These are phyloP conservation scores for Naegleria fowleri DNA, from an alignment of 208 protist species.

Conservation along the genomic window DNA sequence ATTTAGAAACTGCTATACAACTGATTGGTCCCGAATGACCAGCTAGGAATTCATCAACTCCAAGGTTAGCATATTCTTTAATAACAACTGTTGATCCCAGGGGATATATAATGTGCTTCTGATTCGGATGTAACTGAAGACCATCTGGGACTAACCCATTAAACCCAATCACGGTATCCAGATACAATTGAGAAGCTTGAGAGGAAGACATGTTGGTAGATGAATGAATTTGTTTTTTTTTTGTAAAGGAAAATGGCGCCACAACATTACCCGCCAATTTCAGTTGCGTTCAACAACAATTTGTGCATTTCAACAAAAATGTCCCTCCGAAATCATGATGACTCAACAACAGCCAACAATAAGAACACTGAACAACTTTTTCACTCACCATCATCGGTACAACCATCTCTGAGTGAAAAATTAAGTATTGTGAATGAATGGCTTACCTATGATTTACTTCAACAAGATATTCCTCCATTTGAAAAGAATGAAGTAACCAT, in stretches of 20 bases:
- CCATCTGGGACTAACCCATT: constrained; percentile 60
- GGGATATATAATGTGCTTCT: constrained; percentile 77
- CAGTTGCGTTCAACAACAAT: no score
- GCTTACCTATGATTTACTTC: not conserved
- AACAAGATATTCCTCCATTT: not conserved
- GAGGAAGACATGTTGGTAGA: no score
- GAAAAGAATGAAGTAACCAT: not conserved
- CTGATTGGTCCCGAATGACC: constrained; percentile 87
- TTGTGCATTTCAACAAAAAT: no score
- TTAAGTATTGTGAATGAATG: not conserved
- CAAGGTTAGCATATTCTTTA: constrained; percentile 61
- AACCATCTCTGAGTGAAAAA: not conserved
- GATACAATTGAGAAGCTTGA: not conserved
- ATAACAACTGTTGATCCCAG: constrained; percentile 85
- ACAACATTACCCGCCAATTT: no score
- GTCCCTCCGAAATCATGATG: no score
- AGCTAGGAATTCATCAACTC: constrained; percentile 75
- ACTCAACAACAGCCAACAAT: no score
- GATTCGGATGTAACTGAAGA: constrained; percentile 75
- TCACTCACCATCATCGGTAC: no score
- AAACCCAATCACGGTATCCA: constrained; percentile 17
- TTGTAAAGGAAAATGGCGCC: no score
- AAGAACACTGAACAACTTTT: no score
- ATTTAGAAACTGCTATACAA: constrained; percentile 76
- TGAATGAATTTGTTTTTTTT: no score